Percentiles rank a stretch among this genome's conserved stretches.
phyloP scores from a whole-genome alignment of 768 basidiomycete genomes.

The Mycena alexandri region DNA sequence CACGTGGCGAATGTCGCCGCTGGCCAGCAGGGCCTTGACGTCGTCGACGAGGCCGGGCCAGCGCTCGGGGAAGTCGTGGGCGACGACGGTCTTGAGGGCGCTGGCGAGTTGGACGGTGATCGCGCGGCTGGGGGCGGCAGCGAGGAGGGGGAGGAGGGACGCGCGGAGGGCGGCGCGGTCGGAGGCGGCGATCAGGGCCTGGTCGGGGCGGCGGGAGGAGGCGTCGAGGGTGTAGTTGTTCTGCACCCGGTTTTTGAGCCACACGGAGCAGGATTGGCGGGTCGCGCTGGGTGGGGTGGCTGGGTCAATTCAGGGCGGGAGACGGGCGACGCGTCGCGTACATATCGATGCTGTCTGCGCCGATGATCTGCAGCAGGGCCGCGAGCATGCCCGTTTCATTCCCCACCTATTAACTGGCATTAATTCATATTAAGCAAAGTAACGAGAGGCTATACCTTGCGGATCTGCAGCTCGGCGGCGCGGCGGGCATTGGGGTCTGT shows the following conservation, averaged over 20 bases:
- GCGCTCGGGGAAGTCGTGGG: conserved; percentile 81
- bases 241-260: conserved; percentile 91
- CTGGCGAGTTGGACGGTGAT: conserved; percentile 84
- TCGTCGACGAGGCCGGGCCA: conserved; percentile 82
- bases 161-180: conserved; percentile 83
- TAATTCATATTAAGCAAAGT: no score
- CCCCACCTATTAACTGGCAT: conserved; percentile 64
- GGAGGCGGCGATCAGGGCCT: conserved; percentile 68
- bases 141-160: conserved; percentile 76
- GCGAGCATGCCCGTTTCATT: conserved; percentile 86
- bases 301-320: conserved; percentile 13
- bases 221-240: conserved; percentile 70
- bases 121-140: conserved; percentile 71
- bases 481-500: conserved; percentile 91
- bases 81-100: conserved; percentile 78
- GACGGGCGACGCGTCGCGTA: conserved; percentile 63
- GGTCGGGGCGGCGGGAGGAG: conserved; percentile 65
- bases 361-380: conserved; percentile 89
- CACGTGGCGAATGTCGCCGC: conserved; percentile 76
- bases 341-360: conserved; percentile 80
- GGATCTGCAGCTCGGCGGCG: conserved; percentile 87
- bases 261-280: conserved; percentile 88
- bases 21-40: conserved; percentile 72
- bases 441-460: no score
- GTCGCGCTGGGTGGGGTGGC: conserved; percentile 68